Base-by-base conservation (phyloP, 1,139 yeast species). In the Pichia inconspicua region DNA sequence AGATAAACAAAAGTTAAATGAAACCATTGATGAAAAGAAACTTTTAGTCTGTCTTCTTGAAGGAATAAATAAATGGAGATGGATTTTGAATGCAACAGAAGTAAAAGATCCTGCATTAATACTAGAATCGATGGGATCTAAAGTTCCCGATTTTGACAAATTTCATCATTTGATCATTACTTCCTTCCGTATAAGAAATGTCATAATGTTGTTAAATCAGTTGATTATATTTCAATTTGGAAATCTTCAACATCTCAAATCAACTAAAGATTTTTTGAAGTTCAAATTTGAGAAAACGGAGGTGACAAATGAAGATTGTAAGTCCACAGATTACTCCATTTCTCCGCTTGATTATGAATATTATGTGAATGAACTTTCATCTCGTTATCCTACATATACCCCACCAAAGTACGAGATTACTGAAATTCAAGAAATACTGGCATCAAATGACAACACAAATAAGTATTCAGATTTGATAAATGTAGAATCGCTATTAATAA, bases 321-420 rank as follows among this genome's bases (percentile, higher is more conserved):
- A 50, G 10, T 64, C 46, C 8, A 38, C 44, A 12, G 53, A 51
- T 9, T 45, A 49, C 25, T 40, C 50, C 4, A 56, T 62, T 35
- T 80, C 95, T 2, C 92, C 95, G 0, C 66, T 88, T 34, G 95
- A 88, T 57, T 89, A 86, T 62, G 81, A 79, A 61, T 80, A 86
- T 5, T 87, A 85, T 59, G 73, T 88, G 52, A 85, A 84, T 53
- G 95, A 88, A 55, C 65, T 89, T 7, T 66, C 74, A 4, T 78
- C 89, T 25, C 75, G 95, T 54, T 89, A 80, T 60, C 97, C 97
- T 0, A 67, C 85, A 5, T 82, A 73, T 54, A 65, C 72, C 2
- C 79, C 83, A 2, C 77, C 79, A 1, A 64, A 70, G 7, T 64
- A 70, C 8, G 62, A 68, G 5, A 56, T 75, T 4, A 80, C 84